A percentile compares a stretch with the other conserved stretches of the same genome.
These are phyloP conservation scores for Styphnolobium japonicum DNA, from an alignment of 306 rosid genomes.

Conservation along the genomic window DNA sequence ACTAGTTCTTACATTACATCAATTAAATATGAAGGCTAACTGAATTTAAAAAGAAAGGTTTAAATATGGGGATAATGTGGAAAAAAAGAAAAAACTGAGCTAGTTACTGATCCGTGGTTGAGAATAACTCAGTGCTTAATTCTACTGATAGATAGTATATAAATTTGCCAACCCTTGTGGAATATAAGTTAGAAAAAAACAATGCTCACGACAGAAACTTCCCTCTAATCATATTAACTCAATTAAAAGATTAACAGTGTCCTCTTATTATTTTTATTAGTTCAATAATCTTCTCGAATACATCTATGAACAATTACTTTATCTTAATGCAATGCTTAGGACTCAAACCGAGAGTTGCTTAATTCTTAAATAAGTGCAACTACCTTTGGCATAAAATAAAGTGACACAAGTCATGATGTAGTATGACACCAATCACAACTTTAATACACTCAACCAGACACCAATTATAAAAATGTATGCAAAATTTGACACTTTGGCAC, in stretches of 20 bases:
- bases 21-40: not conserved
- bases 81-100: not conserved
- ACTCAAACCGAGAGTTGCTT: not conserved
- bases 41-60: not conserved
- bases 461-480: not conserved
- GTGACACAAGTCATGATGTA: not conserved
- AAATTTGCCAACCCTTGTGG: not conserved
- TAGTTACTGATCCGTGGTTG: not conserved
- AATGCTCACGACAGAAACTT: not conserved
- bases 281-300: not conserved
- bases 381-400: not conserved
- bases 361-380: conserved; percentile 5
- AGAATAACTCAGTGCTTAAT: not conserved
- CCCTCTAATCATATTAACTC: not conserved
- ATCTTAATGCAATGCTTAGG: not conserved
- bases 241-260: not conserved
- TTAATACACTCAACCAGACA: not conserved
- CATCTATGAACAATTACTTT: not conserved
- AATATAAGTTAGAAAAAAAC: not conserved
- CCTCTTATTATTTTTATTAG: not conserved
- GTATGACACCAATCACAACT: not conserved
- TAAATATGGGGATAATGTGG: no score
- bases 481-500: not conserved
- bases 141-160: not conserved
- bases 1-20: not conserved